These are phyloP conservation scores for Xylaria bambusicola DNA, from an alignment of 495 filamentous ascomycete genomes.

Conservation along the genomic window DNA sequence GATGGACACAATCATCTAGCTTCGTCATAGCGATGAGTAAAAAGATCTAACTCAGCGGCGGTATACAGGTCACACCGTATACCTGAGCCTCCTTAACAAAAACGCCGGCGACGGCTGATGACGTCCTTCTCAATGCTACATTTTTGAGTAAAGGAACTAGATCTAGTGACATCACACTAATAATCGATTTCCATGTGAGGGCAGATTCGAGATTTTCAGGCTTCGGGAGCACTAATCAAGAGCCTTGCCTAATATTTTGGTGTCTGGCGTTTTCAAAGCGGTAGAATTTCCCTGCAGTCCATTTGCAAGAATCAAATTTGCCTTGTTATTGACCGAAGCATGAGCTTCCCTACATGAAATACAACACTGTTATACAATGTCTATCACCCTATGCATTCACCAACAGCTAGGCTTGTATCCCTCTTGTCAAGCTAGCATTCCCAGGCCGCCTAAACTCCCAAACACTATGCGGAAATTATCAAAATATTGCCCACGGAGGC, in stretches of 20 bases:
- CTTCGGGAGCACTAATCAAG: neutral
- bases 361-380: slow-evolving; percentile 32
- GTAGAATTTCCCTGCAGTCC: neutral
- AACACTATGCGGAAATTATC: slow-evolving; percentile 9
- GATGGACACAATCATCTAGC: neutral
- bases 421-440: slow-evolving; percentile 9
- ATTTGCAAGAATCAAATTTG: neutral
- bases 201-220: too few species aligned
- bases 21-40: neutral
- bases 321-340: slow-evolving; percentile 1
- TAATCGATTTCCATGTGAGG: too few species aligned
- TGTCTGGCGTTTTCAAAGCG: too few species aligned
- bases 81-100: too few species aligned
- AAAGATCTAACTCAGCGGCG: neutral
- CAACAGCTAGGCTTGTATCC: slow-evolving; percentile 16
- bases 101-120: too few species aligned
- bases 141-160: too few species aligned
- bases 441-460: slow-evolving; percentile 11
- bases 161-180: too few species aligned
- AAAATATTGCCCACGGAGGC: neutral
- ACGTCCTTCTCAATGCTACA: neutral
- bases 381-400: slow-evolving; percentile 16
- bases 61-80: too few species aligned
- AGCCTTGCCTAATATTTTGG: neutral
- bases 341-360: slow-evolving; percentile 11